Conservation (phyloP, 2,329 filamentous ascomycete genomes). For the Epichloe brachyelytri region DNA sequence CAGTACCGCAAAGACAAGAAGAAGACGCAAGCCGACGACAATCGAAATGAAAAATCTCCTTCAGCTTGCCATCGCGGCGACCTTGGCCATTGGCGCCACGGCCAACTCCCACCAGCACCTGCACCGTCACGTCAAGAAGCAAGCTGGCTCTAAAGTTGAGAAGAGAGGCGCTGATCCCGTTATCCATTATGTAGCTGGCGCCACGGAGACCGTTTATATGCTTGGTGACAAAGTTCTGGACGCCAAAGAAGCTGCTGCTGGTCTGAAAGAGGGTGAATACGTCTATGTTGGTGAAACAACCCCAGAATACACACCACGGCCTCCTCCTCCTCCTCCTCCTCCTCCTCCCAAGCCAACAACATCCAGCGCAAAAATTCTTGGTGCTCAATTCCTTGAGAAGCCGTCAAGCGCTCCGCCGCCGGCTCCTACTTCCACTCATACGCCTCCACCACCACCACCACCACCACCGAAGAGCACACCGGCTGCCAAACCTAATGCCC, state of each 20-base stretch:
- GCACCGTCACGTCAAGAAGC: constrained; percentile 45
- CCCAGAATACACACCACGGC: constrained; percentile 37
- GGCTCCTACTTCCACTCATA: constrained; percentile 1
- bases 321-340: constrained; percentile 22
- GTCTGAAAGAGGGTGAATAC: constrained; percentile 59
- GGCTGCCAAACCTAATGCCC: constrained; percentile 11
- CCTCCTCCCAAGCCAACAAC: constrained; percentile 19
- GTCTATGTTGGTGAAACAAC: constrained; percentile 47
- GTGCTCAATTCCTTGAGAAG: constrained; percentile 6
- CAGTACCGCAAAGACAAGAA: background rate
- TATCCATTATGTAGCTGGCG: constrained; percentile 42
- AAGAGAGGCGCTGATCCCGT: constrained; percentile 33
- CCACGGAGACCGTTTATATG: constrained; percentile 58
- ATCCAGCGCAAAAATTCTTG: background rate
- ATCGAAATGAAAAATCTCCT: constrained; percentile 14
- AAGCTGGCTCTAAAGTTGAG: constrained; percentile 32
- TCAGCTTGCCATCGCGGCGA: constrained; percentile 38
- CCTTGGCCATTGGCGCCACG: constrained; percentile 36
- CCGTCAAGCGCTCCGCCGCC: constrained; percentile 3
- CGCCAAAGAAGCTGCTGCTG: constrained; percentile 52
- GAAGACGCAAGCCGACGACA: background rate
- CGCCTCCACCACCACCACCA: background rate
- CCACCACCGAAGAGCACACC: constrained; percentile 10
- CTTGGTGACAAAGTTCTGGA: constrained; percentile 51
- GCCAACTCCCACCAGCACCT: constrained; percentile 51